These are phyloP conservation scores for Phragmites australis DNA, from an alignment of 176 grass and related monocot species.

Conservation along the genomic window DNA sequence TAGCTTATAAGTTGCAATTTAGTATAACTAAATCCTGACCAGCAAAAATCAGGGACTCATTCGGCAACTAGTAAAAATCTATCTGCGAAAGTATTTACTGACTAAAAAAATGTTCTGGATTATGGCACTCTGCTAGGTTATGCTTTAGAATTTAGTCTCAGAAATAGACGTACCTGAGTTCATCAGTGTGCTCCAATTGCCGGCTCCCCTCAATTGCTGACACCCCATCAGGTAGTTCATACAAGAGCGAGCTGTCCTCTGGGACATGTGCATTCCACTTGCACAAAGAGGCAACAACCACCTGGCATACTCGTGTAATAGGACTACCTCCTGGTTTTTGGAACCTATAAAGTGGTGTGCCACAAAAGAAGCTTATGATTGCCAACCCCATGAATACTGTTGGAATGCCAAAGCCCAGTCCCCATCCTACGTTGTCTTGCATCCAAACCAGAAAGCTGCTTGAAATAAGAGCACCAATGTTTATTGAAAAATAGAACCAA, in stretches of 20 bases:
- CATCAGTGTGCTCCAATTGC: constrained; percentile 75
- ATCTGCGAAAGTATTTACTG: not conserved
- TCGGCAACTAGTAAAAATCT: not conserved
- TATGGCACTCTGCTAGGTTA: not conserved
- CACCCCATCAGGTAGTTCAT: constrained; percentile 65
- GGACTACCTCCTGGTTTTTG: constrained; percentile 94
- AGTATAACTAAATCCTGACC: not conserved
- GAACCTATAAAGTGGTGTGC: constrained; percentile 78
- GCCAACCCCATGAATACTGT: constrained; percentile 87
- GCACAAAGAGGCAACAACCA: constrained; percentile 65
- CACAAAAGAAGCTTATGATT: constrained; percentile 83
- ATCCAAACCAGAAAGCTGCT: constrained; percentile 93
- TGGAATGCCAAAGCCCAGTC: constrained; percentile 77
- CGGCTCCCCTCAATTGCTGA: constrained; percentile 88
- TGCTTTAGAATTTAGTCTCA: not conserved
- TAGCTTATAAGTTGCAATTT: constrained; percentile 1
- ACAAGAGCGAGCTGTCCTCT: constrained; percentile 58
- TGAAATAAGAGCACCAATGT: constrained; percentile 89
- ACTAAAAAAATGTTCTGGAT: not conserved
- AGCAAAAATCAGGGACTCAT: not conserved
- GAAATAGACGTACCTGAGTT: constrained; percentile 52
- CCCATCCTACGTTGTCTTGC: constrained; percentile 94
- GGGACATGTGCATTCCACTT: constrained; percentile 66
- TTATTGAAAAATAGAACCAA: constrained; percentile 93
- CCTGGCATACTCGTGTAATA: constrained; percentile 72